A percentile compares a stretch with the other conserved stretches of the same genome.
Conservation (phyloP, 768 basidiomycete species). For the Mycena filopes region DNA sequence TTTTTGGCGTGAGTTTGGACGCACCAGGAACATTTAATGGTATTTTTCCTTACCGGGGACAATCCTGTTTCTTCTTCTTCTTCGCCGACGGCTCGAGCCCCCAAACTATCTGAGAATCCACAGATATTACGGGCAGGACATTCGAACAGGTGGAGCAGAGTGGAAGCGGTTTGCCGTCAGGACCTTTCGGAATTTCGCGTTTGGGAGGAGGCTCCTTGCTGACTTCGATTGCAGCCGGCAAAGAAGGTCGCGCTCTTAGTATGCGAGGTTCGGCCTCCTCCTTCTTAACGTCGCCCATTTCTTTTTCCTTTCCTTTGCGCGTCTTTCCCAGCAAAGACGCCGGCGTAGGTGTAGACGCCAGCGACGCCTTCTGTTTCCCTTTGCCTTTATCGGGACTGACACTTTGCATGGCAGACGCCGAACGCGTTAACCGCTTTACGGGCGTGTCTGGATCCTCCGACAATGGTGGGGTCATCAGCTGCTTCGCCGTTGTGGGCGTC, state of each 20-base stretch:
- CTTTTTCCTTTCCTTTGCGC: slow-evolving; percentile 41
- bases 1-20: slow-evolving; percentile 19
- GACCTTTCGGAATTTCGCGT: slow-evolving; percentile 60
- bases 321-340: slow-evolving; percentile 35
- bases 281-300: slow-evolving; percentile 53
- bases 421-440: slow-evolving; percentile 39
- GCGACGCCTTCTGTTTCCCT: slow-evolving; percentile 42
- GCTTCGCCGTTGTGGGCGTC: slow-evolving; percentile 34
- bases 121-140: slow-evolving; percentile 79
- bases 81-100: slow-evolving; percentile 65
- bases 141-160: slow-evolving; percentile 78
- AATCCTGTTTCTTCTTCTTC: slow-evolving; percentile 73
- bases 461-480: slow-evolving; percentile 59
- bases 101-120: slow-evolving; percentile 82
- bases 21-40: slow-evolving; percentile 16
- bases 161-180: slow-evolving; percentile 75
- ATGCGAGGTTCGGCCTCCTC: slow-evolving; percentile 64
- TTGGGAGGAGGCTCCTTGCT: slow-evolving; percentile 49
- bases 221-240: slow-evolving; percentile 47
- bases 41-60: slow-evolving; percentile 80
- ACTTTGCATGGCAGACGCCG: slow-evolving; percentile 32
- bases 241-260: slow-evolving; percentile 59
- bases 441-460: slow-evolving; percentile 55
- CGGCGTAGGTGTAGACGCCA: slow-evolving; percentile 43
- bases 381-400: slow-evolving; percentile 39